A percentile compares a stretch with the other conserved stretches of the same genome.
These are phyloP conservation scores for Pleurotus citrinopileatus DNA, from an alignment of 768 basidiomycete species.

Conservation along the genomic window DNA sequence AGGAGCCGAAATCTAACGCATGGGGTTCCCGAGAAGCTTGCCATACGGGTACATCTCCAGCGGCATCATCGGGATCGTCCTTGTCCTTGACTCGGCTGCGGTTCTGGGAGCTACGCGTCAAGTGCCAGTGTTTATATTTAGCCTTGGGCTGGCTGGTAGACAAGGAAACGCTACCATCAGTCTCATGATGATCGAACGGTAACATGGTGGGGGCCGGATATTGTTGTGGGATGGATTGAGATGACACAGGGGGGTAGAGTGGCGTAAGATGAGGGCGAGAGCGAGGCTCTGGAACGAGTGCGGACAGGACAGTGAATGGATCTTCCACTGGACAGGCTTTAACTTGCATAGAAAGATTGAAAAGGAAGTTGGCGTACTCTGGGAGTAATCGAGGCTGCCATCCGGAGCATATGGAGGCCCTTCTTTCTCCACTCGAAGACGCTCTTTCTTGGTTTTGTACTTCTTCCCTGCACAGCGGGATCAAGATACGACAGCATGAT, in stretches of 20 bases:
- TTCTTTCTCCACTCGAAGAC: conserved; percentile 71
- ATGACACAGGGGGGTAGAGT: conserved; percentile 39
- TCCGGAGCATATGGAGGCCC: conserved; percentile 70
- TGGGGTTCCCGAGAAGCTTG: conserved; percentile 51
- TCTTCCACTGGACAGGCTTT: conserved; percentile 59
- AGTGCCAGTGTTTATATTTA: conserved; percentile 9
- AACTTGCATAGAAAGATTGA: conserved; percentile 1
- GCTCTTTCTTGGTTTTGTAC: conserved; percentile 80
- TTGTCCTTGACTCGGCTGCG: conserved; percentile 30
- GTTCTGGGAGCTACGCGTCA: conserved; percentile 35
- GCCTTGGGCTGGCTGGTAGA: background rate
- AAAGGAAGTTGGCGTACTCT: conserved; percentile 43
- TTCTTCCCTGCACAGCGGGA: conserved; percentile 53
- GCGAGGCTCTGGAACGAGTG: conserved; percentile 56
- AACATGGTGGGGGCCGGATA: conserved; percentile 21
- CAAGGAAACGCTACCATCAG: conserved; percentile 1
- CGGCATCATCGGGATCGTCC: conserved; percentile 43
- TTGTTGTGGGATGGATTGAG: conserved; percentile 21
- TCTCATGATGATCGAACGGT: conserved; percentile 19
- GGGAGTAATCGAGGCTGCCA: conserved; percentile 74
- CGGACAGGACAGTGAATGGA: conserved; percentile 66
- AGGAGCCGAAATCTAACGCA: conserved; percentile 60
- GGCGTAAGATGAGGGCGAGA: conserved; percentile 56
- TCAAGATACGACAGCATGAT: background rate
- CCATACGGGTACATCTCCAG: conserved; percentile 34